phyloP scores from a whole-genome alignment of 2,329 filamentous ascomycete genomes.

The Xylaria multiplex region DNA sequence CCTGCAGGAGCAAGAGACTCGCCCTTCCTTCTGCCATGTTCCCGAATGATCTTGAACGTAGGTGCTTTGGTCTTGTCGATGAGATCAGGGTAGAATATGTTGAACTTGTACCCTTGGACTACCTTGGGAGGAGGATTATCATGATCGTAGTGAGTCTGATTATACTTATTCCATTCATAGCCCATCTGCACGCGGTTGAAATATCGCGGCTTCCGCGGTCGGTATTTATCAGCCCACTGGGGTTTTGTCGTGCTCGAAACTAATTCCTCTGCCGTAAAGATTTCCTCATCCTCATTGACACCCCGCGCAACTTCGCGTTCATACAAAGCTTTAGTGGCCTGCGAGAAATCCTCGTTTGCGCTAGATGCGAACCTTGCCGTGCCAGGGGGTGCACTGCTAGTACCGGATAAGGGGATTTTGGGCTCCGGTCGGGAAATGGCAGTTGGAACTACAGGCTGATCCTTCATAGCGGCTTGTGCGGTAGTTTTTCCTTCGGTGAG shows the following conservation, averaged over 20 bases:
- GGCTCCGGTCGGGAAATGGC: conserved; percentile 41
- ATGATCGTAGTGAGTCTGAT: conserved; percentile 98
- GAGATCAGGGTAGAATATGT: conserved; percentile 98
- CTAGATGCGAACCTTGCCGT: conserved; percentile 75
- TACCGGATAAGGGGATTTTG: conserved; percentile 44
- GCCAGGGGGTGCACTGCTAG: conserved; percentile 60
- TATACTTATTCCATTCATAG: conserved; percentile 99
- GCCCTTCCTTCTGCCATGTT: conserved; percentile 87
- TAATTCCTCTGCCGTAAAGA: conserved; percentile 90
- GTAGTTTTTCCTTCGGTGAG: conserved; percentile 53
- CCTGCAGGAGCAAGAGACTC: conserved; percentile 94
- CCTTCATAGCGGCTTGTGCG: conserved; percentile 49
- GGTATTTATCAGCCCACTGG: conserved; percentile 84
- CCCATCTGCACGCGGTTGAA: conserved; percentile 99
- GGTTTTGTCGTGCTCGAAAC: conserved; percentile 72
- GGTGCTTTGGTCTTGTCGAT: conserved; percentile 95
- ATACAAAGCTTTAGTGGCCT: conserved; percentile 87
- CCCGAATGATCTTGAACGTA: conserved; percentile 94
- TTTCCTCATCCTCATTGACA: conserved; percentile 92
- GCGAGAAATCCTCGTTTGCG: conserved; percentile 82
- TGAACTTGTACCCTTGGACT: conserved; percentile 99
- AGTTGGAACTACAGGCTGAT: conserved; percentile 34
- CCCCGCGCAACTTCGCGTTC: conserved; percentile 93
- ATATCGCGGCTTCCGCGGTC: conserved; percentile 91
- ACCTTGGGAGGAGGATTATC: conserved; percentile 98